phyloP scores from a whole-genome alignment of 805 yeast species.

The Candida wancherniae region DNA sequence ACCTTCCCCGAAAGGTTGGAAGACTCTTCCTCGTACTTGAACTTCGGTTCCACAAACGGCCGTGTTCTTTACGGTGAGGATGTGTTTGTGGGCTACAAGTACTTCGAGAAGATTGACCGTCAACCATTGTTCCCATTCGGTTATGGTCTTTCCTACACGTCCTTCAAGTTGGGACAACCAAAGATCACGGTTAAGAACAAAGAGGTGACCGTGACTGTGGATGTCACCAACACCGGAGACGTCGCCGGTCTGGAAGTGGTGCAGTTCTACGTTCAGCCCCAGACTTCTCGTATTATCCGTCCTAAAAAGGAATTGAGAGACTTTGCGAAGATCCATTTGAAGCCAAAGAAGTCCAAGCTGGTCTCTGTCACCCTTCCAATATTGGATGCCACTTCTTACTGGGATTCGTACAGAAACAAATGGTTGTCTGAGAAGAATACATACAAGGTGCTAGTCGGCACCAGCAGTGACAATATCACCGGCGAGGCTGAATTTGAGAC shows the following conservation, averaged over 20 bases:
- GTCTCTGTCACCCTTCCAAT: constrained; percentile 17
- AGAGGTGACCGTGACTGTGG: constrained; percentile 15
- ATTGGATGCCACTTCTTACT: constrained; percentile 27
- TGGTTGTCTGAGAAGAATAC: constrained; percentile 24
- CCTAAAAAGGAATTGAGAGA: constrained; percentile 30
- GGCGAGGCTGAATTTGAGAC: constrained; percentile 11
- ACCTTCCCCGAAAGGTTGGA: constrained; percentile 21
- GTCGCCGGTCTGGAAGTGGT: constrained; percentile 26
- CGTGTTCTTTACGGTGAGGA: constrained; percentile 32
- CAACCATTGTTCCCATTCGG: constrained; percentile 32
- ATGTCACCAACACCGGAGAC: constrained; percentile 22
- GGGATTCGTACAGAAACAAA: constrained; percentile 24
- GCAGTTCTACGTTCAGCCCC: constrained; percentile 23
- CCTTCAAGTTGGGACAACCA: constrained; percentile 17
- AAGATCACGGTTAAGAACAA: constrained; percentile 16
- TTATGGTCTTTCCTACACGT: constrained; percentile 27
- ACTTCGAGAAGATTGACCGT: constrained; percentile 24
- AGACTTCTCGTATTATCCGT: constrained; percentile 16
- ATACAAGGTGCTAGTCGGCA: constrained; percentile 24
- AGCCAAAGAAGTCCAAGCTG: constrained; percentile 13
- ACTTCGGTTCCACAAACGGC: constrained; percentile 27
- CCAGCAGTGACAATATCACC: constrained; percentile 10
- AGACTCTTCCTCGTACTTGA: constrained; percentile 29
- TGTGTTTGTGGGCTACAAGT: constrained; percentile 29
- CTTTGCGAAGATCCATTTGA: constrained; percentile 24